A percentile compares a stretch with the other conserved stretches of the same genome.
phyloP scores from a whole-genome alignment of 768 basidiomycete species.

The Podaxis sp. region DNA sequence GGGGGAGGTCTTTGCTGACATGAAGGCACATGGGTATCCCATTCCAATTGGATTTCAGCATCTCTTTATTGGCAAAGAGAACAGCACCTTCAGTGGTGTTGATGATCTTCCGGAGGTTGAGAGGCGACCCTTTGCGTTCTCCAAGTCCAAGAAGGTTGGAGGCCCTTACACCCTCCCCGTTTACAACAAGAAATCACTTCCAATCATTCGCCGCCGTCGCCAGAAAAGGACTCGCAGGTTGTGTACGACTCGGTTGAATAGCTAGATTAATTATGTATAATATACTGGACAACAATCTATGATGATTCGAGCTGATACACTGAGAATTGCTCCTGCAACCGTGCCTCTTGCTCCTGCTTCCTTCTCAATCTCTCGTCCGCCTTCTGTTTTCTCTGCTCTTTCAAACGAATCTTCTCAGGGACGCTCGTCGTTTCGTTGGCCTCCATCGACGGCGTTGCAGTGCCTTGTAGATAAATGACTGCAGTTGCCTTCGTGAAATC shows the following conservation, averaged over 20 bases:
- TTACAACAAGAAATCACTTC: not conserved
- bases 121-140: not conserved
- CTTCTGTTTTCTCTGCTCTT: constrained; percentile 16
- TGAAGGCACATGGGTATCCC: constrained; percentile 18
- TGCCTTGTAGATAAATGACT: constrained; percentile 45
- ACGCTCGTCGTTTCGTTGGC: constrained; percentile 9
- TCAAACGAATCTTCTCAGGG: constrained; percentile 17
- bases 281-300: constrained; percentile 1
- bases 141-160: not conserved
- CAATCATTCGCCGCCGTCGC: not conserved
- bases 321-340: not conserved
- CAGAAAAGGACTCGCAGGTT: not conserved
- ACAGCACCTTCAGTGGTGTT: not conserved
- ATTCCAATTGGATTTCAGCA: constrained; percentile 21
- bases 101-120: constrained; percentile 3
- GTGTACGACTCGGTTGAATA: not conserved
- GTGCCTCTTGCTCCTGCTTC: constrained; percentile 11
- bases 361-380: constrained; percentile 20
- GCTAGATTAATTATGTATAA: not conserved
- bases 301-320: not conserved
- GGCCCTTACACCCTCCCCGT: constrained; percentile 15
- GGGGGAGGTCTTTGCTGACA: constrained; percentile 20
- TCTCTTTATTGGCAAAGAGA: constrained; percentile 18
- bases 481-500: constrained; percentile 37
- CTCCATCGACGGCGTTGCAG: constrained; percentile 13